These are phyloP conservation scores for Candida bentonensis DNA, from an alignment of 805 yeast species.

Conservation along the genomic window DNA sequence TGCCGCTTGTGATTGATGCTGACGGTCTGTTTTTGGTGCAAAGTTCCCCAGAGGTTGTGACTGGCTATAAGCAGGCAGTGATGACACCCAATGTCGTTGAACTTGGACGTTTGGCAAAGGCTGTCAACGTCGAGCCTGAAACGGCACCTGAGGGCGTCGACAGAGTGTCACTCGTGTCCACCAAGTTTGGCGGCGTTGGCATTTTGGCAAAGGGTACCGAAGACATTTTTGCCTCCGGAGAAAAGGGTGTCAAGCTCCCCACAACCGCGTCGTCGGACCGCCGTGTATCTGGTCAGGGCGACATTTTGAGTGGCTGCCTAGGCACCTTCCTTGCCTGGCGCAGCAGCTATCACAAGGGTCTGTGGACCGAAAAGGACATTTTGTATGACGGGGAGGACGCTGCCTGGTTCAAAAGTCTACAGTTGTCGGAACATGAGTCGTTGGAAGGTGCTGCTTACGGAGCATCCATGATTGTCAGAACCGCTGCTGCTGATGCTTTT, in stretches of 20 bases:
- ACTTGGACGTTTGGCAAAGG: slow-evolving; percentile 51
- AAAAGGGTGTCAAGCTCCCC: slow-evolving; percentile 21
- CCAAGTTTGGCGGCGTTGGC: slow-evolving; percentile 38
- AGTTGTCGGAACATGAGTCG: slow-evolving; percentile 18
- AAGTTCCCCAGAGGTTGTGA: slow-evolving; percentile 37
- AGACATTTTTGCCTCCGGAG: slow-evolving; percentile 50
- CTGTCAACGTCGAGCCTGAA: slow-evolving; percentile 21
- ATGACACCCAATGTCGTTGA: slow-evolving; percentile 88
- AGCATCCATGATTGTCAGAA: slow-evolving; percentile 54
- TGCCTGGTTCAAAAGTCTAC: slow-evolving; percentile 12
- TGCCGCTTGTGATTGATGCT: slow-evolving; percentile 80
- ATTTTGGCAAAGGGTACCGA: slow-evolving; percentile 59
- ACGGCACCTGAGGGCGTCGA: slow-evolving; percentile 11
- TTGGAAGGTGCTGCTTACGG: slow-evolving; percentile 49
- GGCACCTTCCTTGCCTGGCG: slow-evolving; percentile 78
- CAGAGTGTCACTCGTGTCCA: slow-evolving; percentile 32
- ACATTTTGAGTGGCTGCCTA: slow-evolving; percentile 74
- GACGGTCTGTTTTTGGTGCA: slow-evolving; percentile 68
- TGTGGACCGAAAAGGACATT: slow-evolving; percentile 42
- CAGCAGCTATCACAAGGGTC: slow-evolving; percentile 38
- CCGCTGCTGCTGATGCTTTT: slow-evolving; percentile 53
- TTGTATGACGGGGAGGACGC: slow-evolving; percentile 21
- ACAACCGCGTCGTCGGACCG: slow-evolving; percentile 19
- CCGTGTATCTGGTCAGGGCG: slow-evolving; percentile 96
- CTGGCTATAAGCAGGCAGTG: slow-evolving; percentile 45